These are phyloP conservation scores for Zymoseptoria passerinii DNA, from an alignment of 2,329 filamentous ascomycete species.

Conservation along the genomic window DNA sequence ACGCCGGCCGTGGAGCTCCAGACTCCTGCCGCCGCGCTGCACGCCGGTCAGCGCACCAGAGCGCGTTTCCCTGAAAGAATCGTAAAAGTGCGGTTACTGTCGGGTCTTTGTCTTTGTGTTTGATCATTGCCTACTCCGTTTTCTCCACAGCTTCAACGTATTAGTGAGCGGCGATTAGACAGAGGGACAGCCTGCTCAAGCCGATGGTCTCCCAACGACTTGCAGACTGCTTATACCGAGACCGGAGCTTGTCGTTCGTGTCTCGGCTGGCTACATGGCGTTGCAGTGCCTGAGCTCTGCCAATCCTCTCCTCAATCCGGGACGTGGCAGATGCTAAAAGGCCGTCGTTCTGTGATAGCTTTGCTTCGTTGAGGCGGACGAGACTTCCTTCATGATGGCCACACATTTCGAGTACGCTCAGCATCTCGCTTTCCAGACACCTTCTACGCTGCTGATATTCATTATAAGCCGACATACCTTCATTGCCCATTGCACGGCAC, in stretches of 20 bases:
- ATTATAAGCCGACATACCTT: not conserved
- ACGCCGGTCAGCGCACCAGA: not conserved
- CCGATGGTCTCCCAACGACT: not conserved
- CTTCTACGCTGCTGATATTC: not conserved
- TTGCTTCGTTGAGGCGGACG: not conserved
- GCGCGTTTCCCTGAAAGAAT: slow-evolving; percentile 6
- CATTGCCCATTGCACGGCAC: not conserved
- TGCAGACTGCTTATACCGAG: too few species aligned
- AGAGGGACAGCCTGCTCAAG: not conserved
- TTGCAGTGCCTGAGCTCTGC: not conserved
- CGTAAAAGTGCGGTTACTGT: slow-evolving; percentile 2
- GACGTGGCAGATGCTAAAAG: not conserved
- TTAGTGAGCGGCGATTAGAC: not conserved
- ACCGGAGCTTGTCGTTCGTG: not conserved
- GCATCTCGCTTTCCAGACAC: not conserved
- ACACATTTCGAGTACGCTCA: not conserved
- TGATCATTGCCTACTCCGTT: not conserved
- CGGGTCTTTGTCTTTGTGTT: not conserved
- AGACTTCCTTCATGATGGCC: not conserved
- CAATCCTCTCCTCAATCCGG: not conserved
- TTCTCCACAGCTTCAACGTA: not conserved
- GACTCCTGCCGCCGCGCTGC: not conserved
- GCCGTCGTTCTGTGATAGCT: not conserved
- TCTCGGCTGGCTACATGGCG: not conserved
- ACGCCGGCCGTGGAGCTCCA: not conserved